Evolutionary conservation across 2,329 filamentous ascomycete species (phyloP).

Genomic region (Calcarisporium arbuscula): DNA sequence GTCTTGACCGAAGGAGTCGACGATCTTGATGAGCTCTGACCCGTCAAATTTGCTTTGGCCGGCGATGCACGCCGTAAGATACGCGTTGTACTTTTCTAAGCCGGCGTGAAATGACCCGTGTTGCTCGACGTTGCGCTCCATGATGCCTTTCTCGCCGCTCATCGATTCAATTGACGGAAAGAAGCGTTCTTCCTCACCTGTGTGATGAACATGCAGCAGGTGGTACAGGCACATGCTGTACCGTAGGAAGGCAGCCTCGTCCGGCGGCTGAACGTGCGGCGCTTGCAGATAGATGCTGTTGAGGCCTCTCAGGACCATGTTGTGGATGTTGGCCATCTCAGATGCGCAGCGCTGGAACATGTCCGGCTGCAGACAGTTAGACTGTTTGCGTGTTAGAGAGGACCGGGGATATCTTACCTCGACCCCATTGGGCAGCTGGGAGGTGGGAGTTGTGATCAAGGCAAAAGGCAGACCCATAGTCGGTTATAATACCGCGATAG

Average conservation of each 20-base stretch:
- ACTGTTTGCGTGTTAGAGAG: too few species aligned
- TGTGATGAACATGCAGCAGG: constrained; percentile 27
- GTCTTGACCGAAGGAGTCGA: too few species aligned
- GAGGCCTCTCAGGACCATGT: constrained; percentile 24
- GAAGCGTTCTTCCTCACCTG: constrained; percentile 26
- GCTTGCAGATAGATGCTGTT: constrained; percentile 29
- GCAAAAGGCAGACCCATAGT: too few species aligned
- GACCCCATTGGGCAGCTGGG: too few species aligned
- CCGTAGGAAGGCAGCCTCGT: constrained; percentile 19
- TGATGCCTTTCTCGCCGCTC: constrained; percentile 23
- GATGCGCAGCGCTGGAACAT: constrained; percentile 19
- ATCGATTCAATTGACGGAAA: constrained; percentile 28
- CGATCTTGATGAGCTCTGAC: not conserved
- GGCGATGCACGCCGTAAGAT: not conserved
- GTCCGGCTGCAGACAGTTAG: constrained; percentile 22
- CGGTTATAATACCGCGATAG: too few species aligned
- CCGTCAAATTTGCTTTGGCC: not conserved
- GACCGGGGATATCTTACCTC: too few species aligned
- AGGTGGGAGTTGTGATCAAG: too few species aligned
- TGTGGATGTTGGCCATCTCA: constrained; percentile 26
- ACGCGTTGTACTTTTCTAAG: constrained; percentile 13
- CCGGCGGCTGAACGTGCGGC: constrained; percentile 21
- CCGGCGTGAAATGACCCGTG: constrained; percentile 28
- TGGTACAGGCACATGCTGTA: constrained; percentile 22
- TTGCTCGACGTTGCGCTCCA: constrained; percentile 31